phyloP scores from a whole-genome alignment of 345 rosid genomes.

The Dovyalis caffra region DNA sequence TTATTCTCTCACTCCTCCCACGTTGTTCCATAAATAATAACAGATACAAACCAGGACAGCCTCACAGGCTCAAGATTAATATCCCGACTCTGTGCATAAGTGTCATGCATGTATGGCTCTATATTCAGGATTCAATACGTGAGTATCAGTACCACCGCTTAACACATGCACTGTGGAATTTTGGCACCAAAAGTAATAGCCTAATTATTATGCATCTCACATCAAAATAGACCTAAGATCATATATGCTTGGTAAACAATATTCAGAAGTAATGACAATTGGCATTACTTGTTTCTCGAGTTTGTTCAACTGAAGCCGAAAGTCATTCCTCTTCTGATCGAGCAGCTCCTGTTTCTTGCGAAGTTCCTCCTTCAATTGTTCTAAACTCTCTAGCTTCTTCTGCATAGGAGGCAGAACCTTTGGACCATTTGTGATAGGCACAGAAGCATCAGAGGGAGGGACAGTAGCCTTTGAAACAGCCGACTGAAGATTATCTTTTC shows the following conservation, averaged over 20 bases:
- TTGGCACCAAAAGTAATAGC: conserved; percentile 1
- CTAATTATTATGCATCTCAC: neutral
- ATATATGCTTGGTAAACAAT: neutral
- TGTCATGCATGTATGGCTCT: neutral
- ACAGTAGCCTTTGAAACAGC: conserved; percentile 35
- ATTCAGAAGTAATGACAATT: neutral
- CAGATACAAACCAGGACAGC: neutral
- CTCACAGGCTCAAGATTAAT: neutral
- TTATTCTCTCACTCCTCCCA: neutral
- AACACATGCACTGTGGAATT: neutral
- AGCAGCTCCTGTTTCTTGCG: conserved; percentile 88
- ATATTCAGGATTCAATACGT: neutral
- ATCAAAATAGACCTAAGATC: neutral
- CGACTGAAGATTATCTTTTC: conserved; percentile 48
- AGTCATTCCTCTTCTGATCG: conserved; percentile 82
- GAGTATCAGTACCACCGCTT: neutral
- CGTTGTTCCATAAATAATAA: neutral
- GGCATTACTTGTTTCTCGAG: conserved; percentile 65
- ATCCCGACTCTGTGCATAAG: neutral
- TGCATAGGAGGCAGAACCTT: conserved; percentile 55
- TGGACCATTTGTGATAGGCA: conserved; percentile 45
- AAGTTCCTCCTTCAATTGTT: conserved; percentile 78
- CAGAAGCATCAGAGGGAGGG: conserved; percentile 38
- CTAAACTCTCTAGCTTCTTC: conserved; percentile 72
- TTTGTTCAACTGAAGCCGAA: conserved; percentile 63